Conservation (phyloP, 2,329 filamentous ascomycete species). For the Didymella pomorum region DNA sequence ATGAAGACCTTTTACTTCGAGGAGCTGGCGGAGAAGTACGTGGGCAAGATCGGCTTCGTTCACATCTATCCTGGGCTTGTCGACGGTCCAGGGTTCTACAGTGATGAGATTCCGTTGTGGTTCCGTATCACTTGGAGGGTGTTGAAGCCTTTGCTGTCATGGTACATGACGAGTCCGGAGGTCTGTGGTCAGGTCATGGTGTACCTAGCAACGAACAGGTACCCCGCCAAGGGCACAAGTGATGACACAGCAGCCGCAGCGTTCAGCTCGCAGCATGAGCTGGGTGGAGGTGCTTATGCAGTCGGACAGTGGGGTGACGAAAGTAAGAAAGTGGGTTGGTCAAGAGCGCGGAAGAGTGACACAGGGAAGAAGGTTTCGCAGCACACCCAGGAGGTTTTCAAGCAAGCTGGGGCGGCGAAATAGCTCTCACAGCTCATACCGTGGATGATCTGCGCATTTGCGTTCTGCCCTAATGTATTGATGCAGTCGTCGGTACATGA, state of each 20-base stretch:
- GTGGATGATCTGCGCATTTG: too few species aligned
- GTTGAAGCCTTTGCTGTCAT: slow-evolving; percentile 33
- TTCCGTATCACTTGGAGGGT: slow-evolving; percentile 39
- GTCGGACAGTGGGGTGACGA: slow-evolving; percentile 35
- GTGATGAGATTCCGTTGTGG: slow-evolving; percentile 38
- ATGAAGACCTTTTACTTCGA: slow-evolving; percentile 46
- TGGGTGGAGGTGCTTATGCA: slow-evolving; percentile 41
- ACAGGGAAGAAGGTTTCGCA: slow-evolving; percentile 43
- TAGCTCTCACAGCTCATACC: neutral
- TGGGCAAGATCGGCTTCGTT: slow-evolving; percentile 39
- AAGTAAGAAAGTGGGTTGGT: slow-evolving; percentile 28
- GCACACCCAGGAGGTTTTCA: slow-evolving; percentile 41
- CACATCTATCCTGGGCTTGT: slow-evolving; percentile 49
- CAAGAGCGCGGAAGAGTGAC: slow-evolving; percentile 33
- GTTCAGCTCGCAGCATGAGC: slow-evolving; percentile 30
- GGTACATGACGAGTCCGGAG: slow-evolving; percentile 32
- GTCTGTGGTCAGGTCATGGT: slow-evolving; percentile 46
- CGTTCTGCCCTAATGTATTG: neutral
- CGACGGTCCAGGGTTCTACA: slow-evolving; percentile 39
- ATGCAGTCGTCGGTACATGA: neutral
- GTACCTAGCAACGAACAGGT: slow-evolving; percentile 37
- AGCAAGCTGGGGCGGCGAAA: slow-evolving; percentile 1
- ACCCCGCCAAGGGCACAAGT: slow-evolving; percentile 29
- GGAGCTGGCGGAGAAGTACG: slow-evolving; percentile 32
- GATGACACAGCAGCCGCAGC: slow-evolving; percentile 16